Base-by-base conservation (phyloP, 2,329 filamentous ascomycete genomes). In the Arthrinium phaeospermum region DNA sequence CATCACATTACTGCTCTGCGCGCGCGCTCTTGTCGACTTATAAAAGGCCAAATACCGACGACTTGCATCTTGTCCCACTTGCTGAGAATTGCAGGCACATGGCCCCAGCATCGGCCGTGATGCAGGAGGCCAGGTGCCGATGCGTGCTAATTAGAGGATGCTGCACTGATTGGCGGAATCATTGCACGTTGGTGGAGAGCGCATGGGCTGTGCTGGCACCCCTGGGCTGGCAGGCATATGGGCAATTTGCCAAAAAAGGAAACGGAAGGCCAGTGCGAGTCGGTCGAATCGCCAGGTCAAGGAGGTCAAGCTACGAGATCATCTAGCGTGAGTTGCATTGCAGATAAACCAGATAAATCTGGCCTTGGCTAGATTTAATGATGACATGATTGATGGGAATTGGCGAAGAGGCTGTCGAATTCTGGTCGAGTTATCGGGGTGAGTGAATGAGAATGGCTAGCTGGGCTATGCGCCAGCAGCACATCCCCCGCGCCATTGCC, bases 361-460 rank as follows among this genome's bases (percentile, higher is more conserved):
- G 10, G 67, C 67, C 22, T 47, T 45, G 67, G 67, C 46, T 30
- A 30, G 27, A 30, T 30, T 30, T 30, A 8, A 13, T 7, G 67
- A 68, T 22, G n/a, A 34, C 3, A 34, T 68, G 67, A 68, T 68
- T 68, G 67, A 68, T 68, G 67, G 67, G 67, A 68, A 46, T 46
- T 68, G 67, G 47, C 24, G 22, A 27, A 5, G 16, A 44, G 30
- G 19, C 53, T 19, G 34, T 64, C n/a, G 30, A 64, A 19, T 64
- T 64, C 19, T 19, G 7, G 34, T 64, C n/a, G 30, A 64, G 34
- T 64, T 64, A 30, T 19, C 57, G 57, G 8, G 8, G 22, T 41
- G 30, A 22, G 57, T 4, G 30, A n/a, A n/a, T 10, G 57, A n/a
- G 30, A 8, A 64, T 10, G 37, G 10, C 1, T 41, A 51, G 22